Conservation (phyloP, 2,329 filamentous ascomycete species). For the Exserohilum rostratum region DNA sequence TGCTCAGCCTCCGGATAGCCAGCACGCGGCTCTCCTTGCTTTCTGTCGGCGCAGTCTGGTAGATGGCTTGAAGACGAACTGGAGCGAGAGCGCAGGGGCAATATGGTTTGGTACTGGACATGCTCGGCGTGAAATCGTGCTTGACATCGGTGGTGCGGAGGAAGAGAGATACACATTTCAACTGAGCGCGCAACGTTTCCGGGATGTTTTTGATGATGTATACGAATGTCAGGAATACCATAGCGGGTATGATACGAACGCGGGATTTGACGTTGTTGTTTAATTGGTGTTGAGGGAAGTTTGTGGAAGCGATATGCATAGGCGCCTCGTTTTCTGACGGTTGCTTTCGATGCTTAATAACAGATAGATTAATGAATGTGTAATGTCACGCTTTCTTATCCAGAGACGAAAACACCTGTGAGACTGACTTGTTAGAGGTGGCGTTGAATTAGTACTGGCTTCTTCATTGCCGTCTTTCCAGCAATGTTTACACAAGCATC, state of each 20-base stretch:
- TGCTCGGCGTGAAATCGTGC: constrained; percentile 52
- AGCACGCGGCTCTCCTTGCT: constrained; percentile 21
- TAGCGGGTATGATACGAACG: neutral
- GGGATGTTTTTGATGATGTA: neutral
- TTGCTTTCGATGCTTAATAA: neutral
- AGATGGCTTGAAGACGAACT: constrained; percentile 53
- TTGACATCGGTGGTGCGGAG: constrained; percentile 43
- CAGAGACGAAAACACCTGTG: too few relatives aligned
- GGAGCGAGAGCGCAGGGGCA: constrained; percentile 45
- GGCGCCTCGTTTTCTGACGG: neutral
- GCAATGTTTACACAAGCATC: too few relatives aligned
- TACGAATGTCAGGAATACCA: neutral
- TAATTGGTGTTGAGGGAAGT: neutral
- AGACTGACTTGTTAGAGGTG: too few relatives aligned
- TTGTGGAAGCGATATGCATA: neutral
- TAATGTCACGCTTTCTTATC: neutral
- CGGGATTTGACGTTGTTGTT: neutral
- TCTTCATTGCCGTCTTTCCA: too few relatives aligned
- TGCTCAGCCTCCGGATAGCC: neutral
- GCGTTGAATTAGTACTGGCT: too few relatives aligned
- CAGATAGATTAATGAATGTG: neutral
- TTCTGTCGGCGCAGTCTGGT: constrained; percentile 52
- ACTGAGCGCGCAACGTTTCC: constrained; percentile 27
- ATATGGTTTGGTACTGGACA: constrained; percentile 57
- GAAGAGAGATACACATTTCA: constrained; percentile 36